Evolutionary conservation across 805 yeast genomes (phyloP), one percentile per base, ranked within the genome.

Genomic region (Suhomyces sp.): DNA sequence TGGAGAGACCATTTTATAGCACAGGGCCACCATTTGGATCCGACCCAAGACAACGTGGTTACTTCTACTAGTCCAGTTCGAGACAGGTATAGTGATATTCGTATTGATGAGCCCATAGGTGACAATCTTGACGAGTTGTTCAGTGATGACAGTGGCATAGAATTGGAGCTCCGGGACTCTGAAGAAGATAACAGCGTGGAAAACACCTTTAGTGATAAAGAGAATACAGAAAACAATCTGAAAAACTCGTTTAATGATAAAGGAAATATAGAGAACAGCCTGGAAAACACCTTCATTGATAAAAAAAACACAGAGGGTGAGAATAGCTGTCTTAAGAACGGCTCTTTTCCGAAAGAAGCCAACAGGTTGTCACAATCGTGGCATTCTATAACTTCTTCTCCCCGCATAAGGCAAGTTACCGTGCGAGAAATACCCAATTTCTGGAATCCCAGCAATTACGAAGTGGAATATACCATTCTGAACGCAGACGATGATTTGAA

Each of bases 1-100:
- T 70, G 72, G 69, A 55, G 70, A 48, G 15, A 46, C 6, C 75
- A 70, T 57, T 60, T 68, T 33, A 56, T 68, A 4, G 52, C 48
- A 3, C 45, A 43, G 21, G 53, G 55, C 7, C 71, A 65, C 55
- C 53, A 57, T 47, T 24, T 53, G 7, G 43, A 53, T 13, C 56
- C 59, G 3, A 40, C 37, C 4, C 45, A 47, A 13, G 17, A 19
- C 10, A 37, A 37, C 13, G 41, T 37, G n/a, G n/a, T 8, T 6
- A 15, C 20, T 37, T 9, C 17, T 13, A 17, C 22, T 1, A 19
- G 41, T 10, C 41, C 41, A 1, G 41, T 17, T 37, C 22, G 22
- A 2, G 41, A 37, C n/a, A 37, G 41, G n/a, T 37, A 37, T 37
- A 17, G n/a, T 17, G 3, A 9, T 17, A 17, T 10, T 37, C 41